Evolutionary conservation across 257 asterid species (phyloP).

Genomic region (Solanum etuberosum): DNA sequence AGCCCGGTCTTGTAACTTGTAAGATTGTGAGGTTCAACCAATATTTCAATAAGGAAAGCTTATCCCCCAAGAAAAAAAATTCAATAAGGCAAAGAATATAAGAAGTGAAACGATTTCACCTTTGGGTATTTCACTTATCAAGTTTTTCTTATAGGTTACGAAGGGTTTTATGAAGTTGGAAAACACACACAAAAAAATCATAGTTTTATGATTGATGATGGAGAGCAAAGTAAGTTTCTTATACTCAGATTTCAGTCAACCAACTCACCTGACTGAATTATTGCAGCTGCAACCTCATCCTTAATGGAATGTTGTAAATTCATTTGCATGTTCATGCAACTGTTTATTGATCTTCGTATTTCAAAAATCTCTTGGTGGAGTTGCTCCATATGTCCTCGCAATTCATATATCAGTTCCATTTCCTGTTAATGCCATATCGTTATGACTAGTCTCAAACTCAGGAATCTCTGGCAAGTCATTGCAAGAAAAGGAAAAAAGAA

Average conservation of each 20-base stretch:
- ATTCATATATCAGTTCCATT: slow-evolving; percentile 64
- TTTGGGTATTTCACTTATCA: not conserved
- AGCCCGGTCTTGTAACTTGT: not conserved
- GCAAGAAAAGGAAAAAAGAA: not conserved
- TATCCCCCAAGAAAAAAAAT: not conserved
- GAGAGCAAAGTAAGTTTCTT: not conserved
- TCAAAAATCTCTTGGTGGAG: slow-evolving; percentile 67
- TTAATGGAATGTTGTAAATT: slow-evolving; percentile 46
- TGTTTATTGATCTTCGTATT: slow-evolving; percentile 53
- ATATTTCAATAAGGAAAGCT: not conserved
- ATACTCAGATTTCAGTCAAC: not conserved
- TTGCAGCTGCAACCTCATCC: slow-evolving; percentile 35
- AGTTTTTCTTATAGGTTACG: not conserved
- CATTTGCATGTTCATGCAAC: slow-evolving; percentile 59
- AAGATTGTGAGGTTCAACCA: not conserved
- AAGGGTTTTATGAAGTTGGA: not conserved
- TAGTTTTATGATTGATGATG: not conserved
- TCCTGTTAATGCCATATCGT: slow-evolving; percentile 33
- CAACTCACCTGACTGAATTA: slow-evolving; percentile 39
- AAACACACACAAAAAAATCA: not conserved
- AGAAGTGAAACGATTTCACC: not conserved
- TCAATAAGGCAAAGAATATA: not conserved
- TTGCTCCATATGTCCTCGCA: slow-evolving; percentile 78
- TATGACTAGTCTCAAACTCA: not conserved
- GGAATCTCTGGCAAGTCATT: not conserved